A percentile compares a stretch with the other conserved stretches of the same genome.
Evolutionary conservation across 2,329 filamentous ascomycete genomes (phyloP).

Genomic region (Ophiostoma angusticollis): DNA sequence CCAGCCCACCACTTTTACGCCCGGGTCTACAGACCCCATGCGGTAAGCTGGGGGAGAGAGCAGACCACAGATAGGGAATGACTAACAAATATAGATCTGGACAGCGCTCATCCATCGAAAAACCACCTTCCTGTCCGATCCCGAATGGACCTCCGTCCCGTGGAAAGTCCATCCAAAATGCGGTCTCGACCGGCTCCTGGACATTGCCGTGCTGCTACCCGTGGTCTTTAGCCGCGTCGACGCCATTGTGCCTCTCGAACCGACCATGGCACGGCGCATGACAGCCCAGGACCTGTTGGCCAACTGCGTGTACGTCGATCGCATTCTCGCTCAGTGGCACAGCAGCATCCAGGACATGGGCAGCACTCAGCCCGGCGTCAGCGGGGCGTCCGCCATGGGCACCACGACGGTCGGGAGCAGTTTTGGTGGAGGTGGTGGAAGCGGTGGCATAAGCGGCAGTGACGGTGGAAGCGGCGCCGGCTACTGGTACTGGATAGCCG

Average conservation of each 20-base stretch:
- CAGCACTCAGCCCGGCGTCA: conserved; percentile 10
- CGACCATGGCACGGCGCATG: conserved; percentile 29
- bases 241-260: conserved; percentile 25
- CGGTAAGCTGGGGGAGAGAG: conserved; percentile 24
- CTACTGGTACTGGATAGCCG: conserved; percentile 27
- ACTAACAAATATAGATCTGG: conserved; percentile 24
- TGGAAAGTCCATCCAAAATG: conserved; percentile 41
- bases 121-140: conserved; percentile 36
- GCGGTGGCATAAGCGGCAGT: not conserved
- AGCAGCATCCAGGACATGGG: conserved; percentile 16
- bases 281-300: conserved; percentile 35
- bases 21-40: conserved; percentile 39
- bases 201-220: conserved; percentile 35
- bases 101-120: conserved; percentile 37
- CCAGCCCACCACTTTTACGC: conserved; percentile 46
- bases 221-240: conserved; percentile 34
- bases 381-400: not conserved
- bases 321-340: conserved; percentile 36
- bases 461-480: conserved; percentile 9
- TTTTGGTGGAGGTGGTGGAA: not conserved
- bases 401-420: not conserved
- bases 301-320: conserved; percentile 34
- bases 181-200: conserved; percentile 38
- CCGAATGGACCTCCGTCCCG: conserved; percentile 38
- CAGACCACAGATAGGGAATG: not conserved